Evolutionary conservation across 2,329 filamentous ascomycete genomes (phyloP).

Genomic region (Cadophora sp.): DNA sequence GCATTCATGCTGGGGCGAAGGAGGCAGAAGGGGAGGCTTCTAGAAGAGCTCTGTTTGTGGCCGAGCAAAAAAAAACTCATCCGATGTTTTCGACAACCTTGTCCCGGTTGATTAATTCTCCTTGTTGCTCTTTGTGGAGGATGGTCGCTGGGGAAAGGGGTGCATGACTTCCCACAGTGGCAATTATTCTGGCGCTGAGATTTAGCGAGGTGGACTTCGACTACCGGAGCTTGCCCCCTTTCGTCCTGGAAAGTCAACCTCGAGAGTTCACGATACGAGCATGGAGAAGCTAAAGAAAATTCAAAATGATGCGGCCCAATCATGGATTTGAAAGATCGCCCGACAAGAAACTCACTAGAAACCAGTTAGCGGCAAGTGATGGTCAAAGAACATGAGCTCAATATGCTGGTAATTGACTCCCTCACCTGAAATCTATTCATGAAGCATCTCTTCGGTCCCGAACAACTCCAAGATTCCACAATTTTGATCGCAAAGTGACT

Average conservation of each 20-base stretch:
- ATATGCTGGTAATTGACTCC: too few relatives aligned
- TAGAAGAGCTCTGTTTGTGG: neutral
- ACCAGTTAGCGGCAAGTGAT: too few relatives aligned
- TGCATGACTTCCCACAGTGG: neutral
- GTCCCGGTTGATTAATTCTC: too few relatives aligned
- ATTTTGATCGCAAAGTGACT: neutral
- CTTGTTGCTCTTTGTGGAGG: neutral
- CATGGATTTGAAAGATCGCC: too few relatives aligned
- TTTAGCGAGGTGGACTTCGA: neutral
- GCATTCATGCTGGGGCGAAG: neutral
- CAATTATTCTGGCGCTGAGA: neutral
- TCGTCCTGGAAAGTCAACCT: neutral
- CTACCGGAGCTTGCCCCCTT: neutral
- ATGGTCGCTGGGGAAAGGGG: neutral
- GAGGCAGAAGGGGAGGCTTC: neutral
- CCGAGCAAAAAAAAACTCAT: neutral
- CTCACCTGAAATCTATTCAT: neutral
- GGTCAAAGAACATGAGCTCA: too few relatives aligned
- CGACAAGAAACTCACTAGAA: too few relatives aligned
- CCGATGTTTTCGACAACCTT: neutral
- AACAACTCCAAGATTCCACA: neutral
- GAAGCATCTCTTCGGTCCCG: neutral
- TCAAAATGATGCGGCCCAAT: neutral
- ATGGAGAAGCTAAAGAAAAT: neutral
- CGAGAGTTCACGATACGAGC: neutral